Evolutionary conservation across 306 rosid genomes (phyloP), one percentile per base, ranked within the genome.

Genomic region (Phaseolus lunatus): DNA sequence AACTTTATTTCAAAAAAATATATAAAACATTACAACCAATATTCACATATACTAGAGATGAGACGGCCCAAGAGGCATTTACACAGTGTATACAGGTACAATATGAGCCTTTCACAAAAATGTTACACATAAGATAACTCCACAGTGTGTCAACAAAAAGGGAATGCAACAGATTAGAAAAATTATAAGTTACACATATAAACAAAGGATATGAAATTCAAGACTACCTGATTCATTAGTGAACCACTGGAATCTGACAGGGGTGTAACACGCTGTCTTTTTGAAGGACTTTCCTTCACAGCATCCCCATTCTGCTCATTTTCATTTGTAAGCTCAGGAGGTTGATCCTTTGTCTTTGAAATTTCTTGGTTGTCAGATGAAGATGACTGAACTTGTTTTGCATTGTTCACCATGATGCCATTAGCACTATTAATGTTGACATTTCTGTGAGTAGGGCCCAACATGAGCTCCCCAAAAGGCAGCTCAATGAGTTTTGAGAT

Each of bases 401-500:
- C 80, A 69, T 73, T 72, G 63, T 79, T 85, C 76, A 78, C 23
- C 76, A 78, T 19, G n/a, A 48, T 81, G 76, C 84, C 83, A 78
- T 66, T 82, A 10, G 67, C 80, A 63, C 78, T 70, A 24, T 18
- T 78, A 83, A 37, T 73, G 29, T 82, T 78, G 64, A 73, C 86
- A 45, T 78, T 83, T 74, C 76, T 82, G 49, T 57, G 82, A 70
- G 83, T 82, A 81, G 91, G 82, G 67, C 91, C 80, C 80, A 90
- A 78, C 85, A 86, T 53, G 78, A 82, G 86, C 81, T 89, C 92
- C 79, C 99, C 99, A 78, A 92, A 87, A 23, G 99, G 99, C 49
- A 95, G 78, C 86, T 95, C 97, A 68, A 92, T 88, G 49, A 95
- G 91, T 82, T 89, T 92, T 26, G 88, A 81, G 61, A 95, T 89